Evolutionary conservation across 2,329 filamentous ascomycete species (phyloP).

Genomic region (Rutstroemia sp.): DNA sequence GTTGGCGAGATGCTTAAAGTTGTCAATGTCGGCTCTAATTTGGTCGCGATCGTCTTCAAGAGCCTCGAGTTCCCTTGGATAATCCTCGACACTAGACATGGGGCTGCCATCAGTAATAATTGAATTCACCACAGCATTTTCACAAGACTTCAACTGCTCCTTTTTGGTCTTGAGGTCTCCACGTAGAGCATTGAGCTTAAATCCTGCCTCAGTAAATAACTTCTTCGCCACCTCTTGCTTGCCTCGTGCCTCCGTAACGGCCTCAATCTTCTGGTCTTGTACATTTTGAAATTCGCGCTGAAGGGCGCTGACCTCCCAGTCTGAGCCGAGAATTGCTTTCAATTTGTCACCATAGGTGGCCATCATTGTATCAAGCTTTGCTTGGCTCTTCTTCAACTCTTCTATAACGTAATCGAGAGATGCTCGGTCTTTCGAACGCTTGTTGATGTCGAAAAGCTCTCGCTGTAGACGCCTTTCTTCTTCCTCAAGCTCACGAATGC

Average conservation of each 20-base stretch:
- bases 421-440: slow-evolving; percentile 73
- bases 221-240: slow-evolving; percentile 63
- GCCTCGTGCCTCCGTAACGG: slow-evolving; percentile 57
- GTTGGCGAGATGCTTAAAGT: slow-evolving; percentile 60
- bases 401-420: slow-evolving; percentile 78
- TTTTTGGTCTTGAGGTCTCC: slow-evolving; percentile 58
- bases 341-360: slow-evolving; percentile 69
- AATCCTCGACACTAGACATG: slow-evolving; percentile 44
- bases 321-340: slow-evolving; percentile 50
- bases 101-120: slow-evolving; percentile 36
- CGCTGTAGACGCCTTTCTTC: slow-evolving; percentile 63
- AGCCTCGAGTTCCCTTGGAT: slow-evolving; percentile 41
- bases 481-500: slow-evolving; percentile 62
- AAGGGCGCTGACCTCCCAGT: slow-evolving; percentile 64
- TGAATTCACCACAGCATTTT: slow-evolving; percentile 46
- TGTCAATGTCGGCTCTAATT: slow-evolving; percentile 55
- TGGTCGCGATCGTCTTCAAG: slow-evolving; percentile 45
- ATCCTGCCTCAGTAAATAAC: slow-evolving; percentile 71
- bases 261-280: slow-evolving; percentile 48
- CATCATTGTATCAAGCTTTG: slow-evolving; percentile 69
- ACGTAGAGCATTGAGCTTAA: slow-evolving; percentile 57
- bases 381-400: slow-evolving; percentile 65
- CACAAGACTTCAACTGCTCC: slow-evolving; percentile 53
- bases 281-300: slow-evolving; percentile 63
- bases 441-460: slow-evolving; percentile 80